Base-by-base conservation (phyloP, 768 basidiomycete genomes). In the Auricularia heimuer region DNA sequence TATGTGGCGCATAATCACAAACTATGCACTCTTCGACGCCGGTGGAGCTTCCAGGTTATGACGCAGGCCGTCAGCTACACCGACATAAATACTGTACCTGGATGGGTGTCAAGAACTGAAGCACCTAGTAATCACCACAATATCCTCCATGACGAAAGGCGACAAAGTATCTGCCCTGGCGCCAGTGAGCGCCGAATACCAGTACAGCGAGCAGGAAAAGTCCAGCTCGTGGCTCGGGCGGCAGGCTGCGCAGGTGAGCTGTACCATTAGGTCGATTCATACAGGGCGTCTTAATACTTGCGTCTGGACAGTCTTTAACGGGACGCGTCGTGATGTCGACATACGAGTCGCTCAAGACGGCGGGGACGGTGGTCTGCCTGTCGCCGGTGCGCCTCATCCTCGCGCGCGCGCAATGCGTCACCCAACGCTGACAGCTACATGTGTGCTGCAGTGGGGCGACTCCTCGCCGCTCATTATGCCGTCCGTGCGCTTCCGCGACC, bases 271-370 rank as follows among this genome's bases (percentile, higher is more conserved):
- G 29, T 29, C 29, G 16, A 4, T 60, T 24, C 24, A 7, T 34
- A 21, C 4, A 12, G 7, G 10, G 8, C 1, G 7, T 24, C 29
- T 8, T 60, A 29, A 60, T 8, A 0, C 24, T 29, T 21, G 33
- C 29, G 16, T 29, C 18, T 51, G 14, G 34, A 10, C 72, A 85
- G 83, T 84, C 83, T 1, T 81, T 85, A 77, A 82, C 83, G 2
- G 85, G 85, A 4, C 74, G 85, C 64, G 83, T 88, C 63, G 83
- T 84, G 29, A 78, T 85, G 78, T 85, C 85, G 4, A 83, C 83
- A 3, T 85, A 84, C 70, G 84, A 87, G 74, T 81, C 83, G 12
- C 73, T 87, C 14, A 77, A 82, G 54, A 84, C 85, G 3, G 80
- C 84, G 29, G 84, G 85, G 3, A 85, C 81, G 1, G 78, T 85